Evolutionary conservation across 140 eudicot genomes (phyloP).

Genomic region (Stevia rebaudiana): DNA sequence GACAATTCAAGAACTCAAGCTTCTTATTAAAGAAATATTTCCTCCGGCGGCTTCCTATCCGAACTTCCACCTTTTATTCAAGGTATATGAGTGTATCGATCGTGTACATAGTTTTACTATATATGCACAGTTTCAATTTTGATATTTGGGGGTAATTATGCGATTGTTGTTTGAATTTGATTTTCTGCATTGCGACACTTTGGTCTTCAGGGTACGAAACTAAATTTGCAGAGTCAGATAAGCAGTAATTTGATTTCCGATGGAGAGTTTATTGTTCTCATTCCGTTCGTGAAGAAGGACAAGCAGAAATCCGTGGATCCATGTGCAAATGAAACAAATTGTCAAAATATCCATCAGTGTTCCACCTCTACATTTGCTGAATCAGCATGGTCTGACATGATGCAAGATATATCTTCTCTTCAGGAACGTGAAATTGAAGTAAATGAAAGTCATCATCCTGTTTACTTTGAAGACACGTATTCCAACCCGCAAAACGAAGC

Average conservation of each 20-base stretch:
- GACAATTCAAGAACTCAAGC: constrained; percentile 61
- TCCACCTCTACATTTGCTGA: constrained; percentile 45
- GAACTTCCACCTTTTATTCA: constrained; percentile 69
- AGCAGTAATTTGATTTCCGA: constrained; percentile 31
- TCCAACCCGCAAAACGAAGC: constrained; percentile 5
- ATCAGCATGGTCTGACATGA: constrained; percentile 70
- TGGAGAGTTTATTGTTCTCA: constrained; percentile 62
- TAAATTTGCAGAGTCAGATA: constrained; percentile 62
- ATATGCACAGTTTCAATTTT: constrained; percentile 2
- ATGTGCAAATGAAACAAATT: constrained; percentile 6
- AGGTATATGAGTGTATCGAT: constrained; percentile 32
- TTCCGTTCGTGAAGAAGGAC: constrained; percentile 66
- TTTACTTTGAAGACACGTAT: constrained; percentile 9
- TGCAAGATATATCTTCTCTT: constrained; percentile 54
- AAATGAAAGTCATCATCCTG: constrained; percentile 18
- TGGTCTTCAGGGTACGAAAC: constrained; percentile 56
- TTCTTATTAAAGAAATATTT: constrained; percentile 42
- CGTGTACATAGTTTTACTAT: neutral
- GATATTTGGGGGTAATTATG: constrained; percentile 4
- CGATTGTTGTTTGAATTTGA: neutral
- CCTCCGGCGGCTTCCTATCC: constrained; percentile 57
- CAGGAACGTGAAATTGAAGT: constrained; percentile 19
- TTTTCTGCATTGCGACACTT: neutral
- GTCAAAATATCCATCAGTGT: constrained; percentile 21
- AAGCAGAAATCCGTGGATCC: constrained; percentile 26